Percentiles rank a stretch among this genome's conserved stretches.
Conservation (phyloP, 1,284 basidiomycete genomes). For the Amylostereum areolatum region DNA sequence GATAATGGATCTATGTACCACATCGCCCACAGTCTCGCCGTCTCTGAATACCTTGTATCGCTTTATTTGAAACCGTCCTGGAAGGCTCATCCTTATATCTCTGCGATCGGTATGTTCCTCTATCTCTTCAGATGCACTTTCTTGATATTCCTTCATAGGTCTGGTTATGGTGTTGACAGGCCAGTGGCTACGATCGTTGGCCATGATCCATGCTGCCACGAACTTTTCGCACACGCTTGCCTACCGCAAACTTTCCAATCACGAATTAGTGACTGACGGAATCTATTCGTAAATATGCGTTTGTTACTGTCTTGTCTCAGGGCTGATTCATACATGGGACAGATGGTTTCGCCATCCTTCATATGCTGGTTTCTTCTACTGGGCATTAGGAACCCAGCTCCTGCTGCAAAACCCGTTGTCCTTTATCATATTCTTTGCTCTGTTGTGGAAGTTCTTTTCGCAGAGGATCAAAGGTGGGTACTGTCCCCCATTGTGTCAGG, state of each 20-base stretch:
- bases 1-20: conserved; percentile 90
- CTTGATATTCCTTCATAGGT: conserved; percentile 36
- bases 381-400: conserved; percentile 95
- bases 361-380: conserved; percentile 97
- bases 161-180: conserved; percentile 60
- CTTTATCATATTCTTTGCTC: conserved; percentile 53
- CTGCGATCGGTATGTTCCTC: conserved; percentile 44
- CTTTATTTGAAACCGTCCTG: conserved; percentile 59
- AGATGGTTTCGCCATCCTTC: conserved; percentile 94
- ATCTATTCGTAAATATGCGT: conserved; percentile 60
- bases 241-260: conserved; percentile 63
- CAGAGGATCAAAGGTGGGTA: conserved; percentile 73
- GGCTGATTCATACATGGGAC: conserved; percentile 2
- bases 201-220: conserved; percentile 93
- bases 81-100: conserved; percentile 51
- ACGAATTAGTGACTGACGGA: conserved; percentile 81
- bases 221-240: conserved; percentile 93
- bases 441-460: conserved; percentile 87
- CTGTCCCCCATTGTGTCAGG: neutral
- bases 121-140: neutral
- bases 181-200: conserved; percentile 77
- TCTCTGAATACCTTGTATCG: conserved; percentile 77
- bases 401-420: conserved; percentile 84
- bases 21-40: conserved; percentile 73
- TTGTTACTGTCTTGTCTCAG: neutral